Evolutionary conservation across 2,329 filamentous ascomycete species (phyloP), one percentile per base, ranked within the genome.

Genomic region (Xylaria sp.): DNA sequence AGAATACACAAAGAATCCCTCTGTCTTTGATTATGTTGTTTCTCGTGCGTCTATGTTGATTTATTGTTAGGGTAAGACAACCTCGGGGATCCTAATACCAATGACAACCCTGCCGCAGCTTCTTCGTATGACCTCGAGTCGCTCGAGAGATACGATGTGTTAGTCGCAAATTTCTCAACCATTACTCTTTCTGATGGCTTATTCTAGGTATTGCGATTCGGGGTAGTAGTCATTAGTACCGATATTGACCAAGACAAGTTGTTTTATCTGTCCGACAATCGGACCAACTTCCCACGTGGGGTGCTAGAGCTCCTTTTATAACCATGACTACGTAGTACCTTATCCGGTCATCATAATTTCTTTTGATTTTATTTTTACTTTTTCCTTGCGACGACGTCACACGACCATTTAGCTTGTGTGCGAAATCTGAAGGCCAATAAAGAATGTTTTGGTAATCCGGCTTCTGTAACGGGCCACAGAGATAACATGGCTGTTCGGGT

Each of bases 191-290:
- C 46, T 13, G 41, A n/a, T 23, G n/a, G 39, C n/a, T 46, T 8
- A 5, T 9, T 28, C 2, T 44, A 10, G 23, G n/a, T n/a, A 65
- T 52, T 55, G 13, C 46, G 6, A 31, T n/a, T 23, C 10, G 25
- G 25, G 55, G 55, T 64, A 41, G 54, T 46, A 58, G 23, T 4
- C 1, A 46, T 58, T 58, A 44, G 39, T 46, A 31, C 39, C 25
- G 15, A 44, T 6, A 65, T 68, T 64, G 31, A 60, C n/a, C 28
- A 48, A 52, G 23, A 41, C 12, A 18, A 34, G 3, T n/a, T 3
- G 44, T 50, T 54, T 54, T 58, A 46, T 28, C 58, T 20, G n/a
- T 34, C 31, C 52, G 28, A 18, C 31, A n/a, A 63, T 67, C 52
- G 60, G 46, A 23, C 18, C 20, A 10, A 12, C 28, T 55, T 39